phyloP scores from a whole-genome alignment of 352 stramenopile genomes.

The Phytopythium oedochilum region DNA sequence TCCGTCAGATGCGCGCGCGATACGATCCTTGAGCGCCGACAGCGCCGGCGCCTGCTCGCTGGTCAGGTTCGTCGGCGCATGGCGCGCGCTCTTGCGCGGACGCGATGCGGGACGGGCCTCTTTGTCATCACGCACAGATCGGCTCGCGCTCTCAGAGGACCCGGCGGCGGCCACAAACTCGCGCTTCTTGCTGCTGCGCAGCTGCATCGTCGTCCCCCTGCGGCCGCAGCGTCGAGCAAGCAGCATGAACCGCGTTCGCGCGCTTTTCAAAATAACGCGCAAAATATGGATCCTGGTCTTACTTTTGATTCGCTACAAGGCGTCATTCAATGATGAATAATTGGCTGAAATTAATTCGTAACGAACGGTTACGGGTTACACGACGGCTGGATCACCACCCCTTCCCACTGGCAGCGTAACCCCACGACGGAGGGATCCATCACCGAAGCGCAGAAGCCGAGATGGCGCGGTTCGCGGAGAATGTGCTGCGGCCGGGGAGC shows the following conservation, averaged over 20 bases:
- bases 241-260: not conserved
- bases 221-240: not conserved
- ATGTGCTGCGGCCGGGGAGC: constrained; percentile 57
- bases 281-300: not conserved
- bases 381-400: not conserved
- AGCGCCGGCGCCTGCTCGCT: not conserved
- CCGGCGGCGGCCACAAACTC: constrained; percentile 11
- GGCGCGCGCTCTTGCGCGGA: constrained; percentile 8
- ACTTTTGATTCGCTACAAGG: not conserved
- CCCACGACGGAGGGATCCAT: not conserved
- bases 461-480: constrained; percentile 38
- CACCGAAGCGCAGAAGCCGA: not conserved
- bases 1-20: not conserved
- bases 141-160: not conserved
- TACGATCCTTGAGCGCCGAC: not conserved
- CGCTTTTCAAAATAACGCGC: not conserved
- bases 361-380: not conserved
- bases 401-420: not conserved
- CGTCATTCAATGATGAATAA: not conserved
- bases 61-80: not conserved
- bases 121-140: not conserved
- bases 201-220: constrained; percentile 25
- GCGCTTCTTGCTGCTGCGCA: constrained; percentile 30
- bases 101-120: not conserved
- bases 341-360: not conserved